Evolutionary conservation across 1,284 basidiomycete species (phyloP), one percentile per base, ranked within the genome.

Genomic region (Rhodofomes roseus): DNA sequence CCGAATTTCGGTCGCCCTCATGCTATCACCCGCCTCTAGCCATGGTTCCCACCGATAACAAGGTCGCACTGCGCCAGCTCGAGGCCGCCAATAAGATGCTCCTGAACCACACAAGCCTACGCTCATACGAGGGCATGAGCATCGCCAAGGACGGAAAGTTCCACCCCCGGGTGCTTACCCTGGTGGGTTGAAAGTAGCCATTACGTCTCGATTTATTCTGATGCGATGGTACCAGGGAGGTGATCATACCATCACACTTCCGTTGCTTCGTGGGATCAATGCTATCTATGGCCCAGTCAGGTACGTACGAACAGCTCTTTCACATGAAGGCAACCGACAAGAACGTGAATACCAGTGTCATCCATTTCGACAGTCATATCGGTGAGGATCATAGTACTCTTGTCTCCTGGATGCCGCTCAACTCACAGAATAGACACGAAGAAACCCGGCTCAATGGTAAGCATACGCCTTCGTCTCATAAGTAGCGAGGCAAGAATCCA

Each of bases 331-430:
- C 11, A 34, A 34, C 11, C 11, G 31, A 34, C 31, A 4, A n/a
- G n/a, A n/a, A 34, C 11, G 31, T 11, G 31, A 34, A 34, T 34
- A 5, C 11, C 55, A 71, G 73, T 36, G 76, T 77, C 1, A 74
- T 78, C 9, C 76, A 78, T 66, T 77, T 77, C 57, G 77, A 78
- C 58, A 73, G 73, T 34, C 76, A 77, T 59, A 63, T 77, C 12
- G 72, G 70, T 72, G 48, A 23, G 67, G 22, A 46, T 1, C 16
- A 25, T 23, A 48, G 9, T 29, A 4, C 7, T 31, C n/a, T 55
- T 34, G 14, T 14, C 25, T 25, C 16, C 9, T 14, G n/a, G n/a
- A n/a, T n/a, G 25, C 18, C 34, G 27, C 43, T 54, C 27, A 55
- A n/a, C 5, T 12, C 27, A 37, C 14, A 11, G 9, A 31, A 18